These are phyloP conservation scores for Sporisorium iseilematis-ciliati DNA, from an alignment of 1,284 basidiomycete species.

Conservation along the genomic window DNA sequence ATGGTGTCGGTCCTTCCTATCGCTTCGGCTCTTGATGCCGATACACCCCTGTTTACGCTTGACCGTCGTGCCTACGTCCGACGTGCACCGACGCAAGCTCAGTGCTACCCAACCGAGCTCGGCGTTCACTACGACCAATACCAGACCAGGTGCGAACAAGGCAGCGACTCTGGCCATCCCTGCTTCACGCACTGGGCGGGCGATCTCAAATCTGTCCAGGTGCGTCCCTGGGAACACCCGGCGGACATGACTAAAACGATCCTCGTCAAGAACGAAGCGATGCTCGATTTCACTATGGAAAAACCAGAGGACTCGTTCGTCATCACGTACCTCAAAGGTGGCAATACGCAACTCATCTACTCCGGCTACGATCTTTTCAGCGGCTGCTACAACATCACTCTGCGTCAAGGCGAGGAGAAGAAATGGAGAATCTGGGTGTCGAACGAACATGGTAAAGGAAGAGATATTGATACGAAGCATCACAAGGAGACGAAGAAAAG, in stretches of 20 bases:
- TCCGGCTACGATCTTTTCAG: background rate
- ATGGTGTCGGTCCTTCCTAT: no score
- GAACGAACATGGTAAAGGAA: background rate
- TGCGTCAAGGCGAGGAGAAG: background rate
- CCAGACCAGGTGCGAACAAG: background rate
- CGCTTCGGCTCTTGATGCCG: no score
- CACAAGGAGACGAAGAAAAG: background rate
- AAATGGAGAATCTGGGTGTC: constrained; percentile 12
- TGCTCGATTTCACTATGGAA: constrained; percentile 10
- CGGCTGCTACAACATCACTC: constrained; percentile 8
- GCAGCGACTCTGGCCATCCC: background rate
- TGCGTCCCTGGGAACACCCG: background rate
- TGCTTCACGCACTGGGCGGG: background rate
- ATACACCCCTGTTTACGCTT: no score
- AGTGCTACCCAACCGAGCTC: background rate
- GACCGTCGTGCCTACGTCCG: no score
- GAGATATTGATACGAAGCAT: constrained; percentile 13
- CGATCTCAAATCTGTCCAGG: background rate
- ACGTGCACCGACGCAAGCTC: background rate
- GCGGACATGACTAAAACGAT: background rate
- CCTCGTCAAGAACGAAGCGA: constrained; percentile 1
- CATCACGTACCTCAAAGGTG: constrained; percentile 1
- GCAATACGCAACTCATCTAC: constrained; percentile 3
- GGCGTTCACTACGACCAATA: background rate
- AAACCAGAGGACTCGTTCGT: background rate